Percentiles rank a stretch among this genome's conserved stretches.
Evolutionary conservation across 345 rosid genomes (phyloP).

Genomic region (Combretum micranthum): DNA sequence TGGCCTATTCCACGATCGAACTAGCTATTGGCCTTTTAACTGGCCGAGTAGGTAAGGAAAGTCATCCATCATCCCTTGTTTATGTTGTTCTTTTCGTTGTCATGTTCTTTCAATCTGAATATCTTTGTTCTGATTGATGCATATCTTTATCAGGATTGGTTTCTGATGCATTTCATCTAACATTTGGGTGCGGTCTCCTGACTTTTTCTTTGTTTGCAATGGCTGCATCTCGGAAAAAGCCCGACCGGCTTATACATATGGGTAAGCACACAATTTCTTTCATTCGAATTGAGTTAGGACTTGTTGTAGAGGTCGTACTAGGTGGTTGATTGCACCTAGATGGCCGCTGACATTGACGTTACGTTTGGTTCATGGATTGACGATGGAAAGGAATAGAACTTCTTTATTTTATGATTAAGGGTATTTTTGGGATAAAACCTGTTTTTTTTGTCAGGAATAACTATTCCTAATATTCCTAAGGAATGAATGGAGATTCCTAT

Average conservation of each 20-base stretch:
- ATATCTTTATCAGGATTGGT: slow-evolving; percentile 63
- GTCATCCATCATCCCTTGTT: neutral
- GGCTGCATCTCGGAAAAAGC: slow-evolving; percentile 71
- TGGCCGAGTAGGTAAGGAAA: slow-evolving; percentile 68
- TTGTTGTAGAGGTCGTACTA: neutral
- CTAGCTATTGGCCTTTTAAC: slow-evolving; percentile 70
- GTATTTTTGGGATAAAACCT: too few relatives aligned
- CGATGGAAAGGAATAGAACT: too few relatives aligned
- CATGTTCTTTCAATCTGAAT: neutral
- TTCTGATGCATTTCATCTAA: slow-evolving; percentile 97
- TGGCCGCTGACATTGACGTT: too few relatives aligned
- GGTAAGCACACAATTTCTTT: slow-evolving; percentile 39
- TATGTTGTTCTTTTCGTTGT: neutral
- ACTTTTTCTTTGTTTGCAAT: slow-evolving; percentile 90
- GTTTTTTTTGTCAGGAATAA: too few relatives aligned
- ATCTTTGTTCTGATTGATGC: neutral
- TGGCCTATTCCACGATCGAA: slow-evolving; percentile 83
- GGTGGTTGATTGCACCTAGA: neutral
- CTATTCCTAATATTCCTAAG: too few relatives aligned
- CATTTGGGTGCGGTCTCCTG: slow-evolving; percentile 93
- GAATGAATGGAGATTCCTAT: too few relatives aligned
- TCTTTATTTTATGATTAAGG: too few relatives aligned
- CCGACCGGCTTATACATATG: slow-evolving; percentile 79
- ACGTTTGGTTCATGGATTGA: too few relatives aligned
- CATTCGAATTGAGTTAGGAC: neutral